Base-by-base conservation (phyloP, 1,284 basidiomycete species). In the Rhizopogon parksii region DNA sequence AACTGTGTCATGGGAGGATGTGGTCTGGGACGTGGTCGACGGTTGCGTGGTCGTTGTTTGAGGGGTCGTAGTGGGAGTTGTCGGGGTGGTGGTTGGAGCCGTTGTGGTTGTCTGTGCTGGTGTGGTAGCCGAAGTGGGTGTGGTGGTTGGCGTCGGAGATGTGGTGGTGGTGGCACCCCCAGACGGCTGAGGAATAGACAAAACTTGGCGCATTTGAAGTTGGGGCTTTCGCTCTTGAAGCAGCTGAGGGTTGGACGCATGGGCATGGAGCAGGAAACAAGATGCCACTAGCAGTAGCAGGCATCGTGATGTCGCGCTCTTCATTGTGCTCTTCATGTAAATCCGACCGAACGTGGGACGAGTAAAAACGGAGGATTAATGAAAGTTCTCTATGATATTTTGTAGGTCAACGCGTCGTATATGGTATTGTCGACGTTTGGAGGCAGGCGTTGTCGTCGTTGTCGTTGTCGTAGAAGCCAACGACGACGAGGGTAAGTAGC, bases 211-310 rank as follows among this genome's bases (percentile, higher is more conserved):
- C 36, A 56, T 48, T 53, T 64, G 59, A 40, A 53, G 25, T 39
- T 32, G 39, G 36, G 38, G 55, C 6, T 27, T 46, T n/a, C 42
- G 60, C 15, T 52, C 56, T 37, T 58, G 53, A 36, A 69, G 59
- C 36, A 57, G 58, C 40, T 62, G 57, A 43, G 59, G 51, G 36
- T 51, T 55, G 30, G 59, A 60, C 19, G 60, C 64, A 50, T 61
- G 51, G 36, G 59, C 57, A 46, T 63, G 63, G 51, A 68, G 53
- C 15, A 68, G 50, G 40, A 65, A 36, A 49, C 59, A 65, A 37
- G 63, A 67, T 8, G 61, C 55, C 30, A 60, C 56, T 42, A 66
- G 60, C 30, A 74, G 39, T 30, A 65, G 42, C 38, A 73, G 54
- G 42, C 60, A 61, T 27, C 55, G 59, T 15, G 49, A 51, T 15